Evolutionary conservation across 495 filamentous ascomycete species (phyloP), one percentile per base, ranked within the genome.

Genomic region (Cetradonia linearis): DNA sequence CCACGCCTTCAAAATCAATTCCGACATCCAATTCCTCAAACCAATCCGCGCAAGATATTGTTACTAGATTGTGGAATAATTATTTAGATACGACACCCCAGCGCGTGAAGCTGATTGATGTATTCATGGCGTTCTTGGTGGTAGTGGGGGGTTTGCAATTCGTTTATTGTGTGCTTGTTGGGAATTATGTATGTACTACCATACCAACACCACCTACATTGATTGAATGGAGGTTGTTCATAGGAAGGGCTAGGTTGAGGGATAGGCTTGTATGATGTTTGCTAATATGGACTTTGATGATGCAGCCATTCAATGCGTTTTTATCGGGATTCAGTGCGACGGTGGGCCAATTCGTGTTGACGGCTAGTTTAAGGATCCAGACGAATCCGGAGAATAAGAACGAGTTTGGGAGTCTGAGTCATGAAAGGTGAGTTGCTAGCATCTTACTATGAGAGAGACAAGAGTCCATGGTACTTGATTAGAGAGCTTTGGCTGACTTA

Each of bases 281-380:
- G 27, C 33, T 53, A 46, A 2, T 5, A n/a, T 8, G 5, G 50
- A 25, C 18, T 53, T 31, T 34, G 14, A 14, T 36, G 31, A 54
- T 20, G 30, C 65, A 97, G 91, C 93, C 93, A 9, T 98, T 98
- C 81, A 98, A 98, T 72, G 93, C 93, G 65, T 98, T 98, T 77
- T 79, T 98, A 46, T 86, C 90, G 34, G 94, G 94, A 48, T 98
- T 98, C 78, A 84, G 81, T 47, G 92, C 92, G 13, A 93, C 94
- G 3, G 92, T 98, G 52, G 93, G 94, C 23, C 94, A 98, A 70
- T 98, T 98, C 72, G 93, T 98, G 42, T 81, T 97, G 55, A 95
- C 91, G 46, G 90, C 88, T 76, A 85, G 69, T 63, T 79, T 98
- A 67, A 82, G 93, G 52, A 97, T 98, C 74, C 93, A 98, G 71